Base-by-base conservation (phyloP, 148 eudicot genomes). In the Fallopia convolvulus region DNA sequence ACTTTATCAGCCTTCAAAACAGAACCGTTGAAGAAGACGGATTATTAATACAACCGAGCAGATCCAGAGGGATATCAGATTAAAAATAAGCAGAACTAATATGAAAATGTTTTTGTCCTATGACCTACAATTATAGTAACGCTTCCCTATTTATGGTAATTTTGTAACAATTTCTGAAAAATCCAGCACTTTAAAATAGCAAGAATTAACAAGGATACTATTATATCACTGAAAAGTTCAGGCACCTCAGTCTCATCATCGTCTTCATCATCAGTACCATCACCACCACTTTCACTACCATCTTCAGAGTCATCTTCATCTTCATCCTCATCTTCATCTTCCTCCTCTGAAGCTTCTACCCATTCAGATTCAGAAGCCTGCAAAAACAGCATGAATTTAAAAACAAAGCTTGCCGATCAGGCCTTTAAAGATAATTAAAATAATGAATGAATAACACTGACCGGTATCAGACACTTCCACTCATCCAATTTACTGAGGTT, bases 341-440 rank as follows among this genome's bases (percentile, higher is more conserved):
- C 93, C 76, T 92, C 97, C 74, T 87, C 90, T 80, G 97, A 92
- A 53, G 85, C 93, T 84, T 95, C 99, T 77, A 95, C 80, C 99
- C 99, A 95, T 81, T 95, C 99, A 79, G 97, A 88, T 89, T 92
- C 97, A 80, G 99, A 86, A 88, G 97, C 89, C 99, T 95, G 84
- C 33, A 39, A 58, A 42, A 68, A 33, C 44, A 15, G 42, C 10
- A 36, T 14, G 46, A 30, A 23, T 72, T 74, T 17, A 17, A 79
- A 49, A 53, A 58, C 14, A 44, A 32, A 32, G 42, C 41, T 14
- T 15, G 44, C 72, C 46, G 15, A 68, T 68, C 72, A 36, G 72
- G 21, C 5, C 21, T 39, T 18, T 12, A 44, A 21, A 72, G 14
- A 41, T 32, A 6, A 14, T 6, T 71, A 44, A 72, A 73, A 3